A percentile compares a stretch with the other conserved stretches of the same genome.
Conservation (phyloP, 306 rosid species). For the Arachis hypogaea region DNA sequence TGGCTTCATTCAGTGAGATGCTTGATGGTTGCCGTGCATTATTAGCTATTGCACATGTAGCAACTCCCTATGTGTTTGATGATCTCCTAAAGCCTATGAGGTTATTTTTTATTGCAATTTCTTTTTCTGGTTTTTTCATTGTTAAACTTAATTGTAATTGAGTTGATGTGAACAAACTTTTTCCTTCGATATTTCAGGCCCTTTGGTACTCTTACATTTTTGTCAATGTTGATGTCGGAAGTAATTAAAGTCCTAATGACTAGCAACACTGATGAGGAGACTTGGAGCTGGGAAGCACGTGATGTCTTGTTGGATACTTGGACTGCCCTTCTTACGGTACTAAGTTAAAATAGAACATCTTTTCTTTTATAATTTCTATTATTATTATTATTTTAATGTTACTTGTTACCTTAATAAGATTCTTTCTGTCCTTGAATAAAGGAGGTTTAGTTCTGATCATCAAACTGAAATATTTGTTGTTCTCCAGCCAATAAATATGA, state of each 20-base stretch:
- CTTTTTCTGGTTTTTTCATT: constrained; percentile 26
- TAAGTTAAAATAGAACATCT: background rate
- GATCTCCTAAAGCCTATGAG: constrained; percentile 69
- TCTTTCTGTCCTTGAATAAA: constrained; percentile 3
- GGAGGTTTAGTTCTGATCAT: constrained; percentile 31
- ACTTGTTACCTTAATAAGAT: constrained; percentile 23
- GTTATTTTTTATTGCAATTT: constrained; percentile 41
- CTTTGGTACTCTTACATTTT: constrained; percentile 66
- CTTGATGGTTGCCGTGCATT: constrained; percentile 97
- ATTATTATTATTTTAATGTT: background rate
- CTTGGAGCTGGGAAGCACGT: constrained; percentile 97
- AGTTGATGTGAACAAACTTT: constrained; percentile 29
- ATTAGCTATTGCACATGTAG: constrained; percentile 76
- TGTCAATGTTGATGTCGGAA: constrained; percentile 80
- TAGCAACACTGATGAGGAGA: constrained; percentile 73
- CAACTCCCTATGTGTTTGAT: constrained; percentile 76
- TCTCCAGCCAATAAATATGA: constrained; percentile 73
- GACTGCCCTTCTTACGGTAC: constrained; percentile 86
- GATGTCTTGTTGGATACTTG: constrained; percentile 86
- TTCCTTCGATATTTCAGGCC: constrained; percentile 66
- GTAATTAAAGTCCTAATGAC: constrained; percentile 76
- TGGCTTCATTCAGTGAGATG: constrained; percentile 77
- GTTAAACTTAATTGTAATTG: constrained; percentile 28
- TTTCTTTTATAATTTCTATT: too few relatives aligned
- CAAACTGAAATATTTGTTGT: constrained; percentile 36